These are phyloP conservation scores for Spirogloea muscicola DNA, from an alignment of 139 green algal species.

Conservation along the genomic window DNA sequence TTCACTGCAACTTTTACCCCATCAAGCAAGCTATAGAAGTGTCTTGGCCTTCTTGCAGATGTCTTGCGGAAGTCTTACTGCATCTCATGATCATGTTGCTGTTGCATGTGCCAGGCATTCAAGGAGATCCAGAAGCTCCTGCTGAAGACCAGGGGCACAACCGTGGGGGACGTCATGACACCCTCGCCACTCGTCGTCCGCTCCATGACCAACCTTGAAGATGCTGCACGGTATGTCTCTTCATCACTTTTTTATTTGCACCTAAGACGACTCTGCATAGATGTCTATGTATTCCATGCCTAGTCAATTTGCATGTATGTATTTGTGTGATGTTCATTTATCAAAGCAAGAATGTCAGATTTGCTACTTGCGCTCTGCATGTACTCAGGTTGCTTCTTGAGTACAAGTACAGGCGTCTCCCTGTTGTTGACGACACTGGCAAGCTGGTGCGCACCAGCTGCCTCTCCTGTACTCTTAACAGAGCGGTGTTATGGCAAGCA, in stretches of 20 bases:
- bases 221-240: slow-evolving; percentile 54
- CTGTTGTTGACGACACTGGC: slow-evolving; percentile 62
- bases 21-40: no score
- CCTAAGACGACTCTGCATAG: no score
- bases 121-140: slow-evolving; percentile 56
- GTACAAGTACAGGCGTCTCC: slow-evolving; percentile 59
- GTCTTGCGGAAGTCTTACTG: no score
- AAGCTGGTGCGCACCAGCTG: slow-evolving; percentile 54
- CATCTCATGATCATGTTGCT: no score
- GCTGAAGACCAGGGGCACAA: slow-evolving; percentile 33
- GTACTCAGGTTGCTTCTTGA: slow-evolving; percentile 54
- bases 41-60: no score
- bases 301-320: no score
- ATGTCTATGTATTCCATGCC: no score
- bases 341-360: neutral
- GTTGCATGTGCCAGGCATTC: slow-evolving; percentile 22
- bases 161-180: slow-evolving; percentile 76
- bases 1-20: no score
- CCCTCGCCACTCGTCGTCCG: slow-evolving; percentile 59
- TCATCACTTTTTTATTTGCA: no score
- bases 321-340: neutral
- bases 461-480: no score
- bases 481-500: no score
- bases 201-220: slow-evolving; percentile 60
- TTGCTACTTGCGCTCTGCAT: no score